These are phyloP conservation scores for Chenopodium formosanum DNA, from an alignment of 148 eudicot species.

Conservation along the genomic window DNA sequence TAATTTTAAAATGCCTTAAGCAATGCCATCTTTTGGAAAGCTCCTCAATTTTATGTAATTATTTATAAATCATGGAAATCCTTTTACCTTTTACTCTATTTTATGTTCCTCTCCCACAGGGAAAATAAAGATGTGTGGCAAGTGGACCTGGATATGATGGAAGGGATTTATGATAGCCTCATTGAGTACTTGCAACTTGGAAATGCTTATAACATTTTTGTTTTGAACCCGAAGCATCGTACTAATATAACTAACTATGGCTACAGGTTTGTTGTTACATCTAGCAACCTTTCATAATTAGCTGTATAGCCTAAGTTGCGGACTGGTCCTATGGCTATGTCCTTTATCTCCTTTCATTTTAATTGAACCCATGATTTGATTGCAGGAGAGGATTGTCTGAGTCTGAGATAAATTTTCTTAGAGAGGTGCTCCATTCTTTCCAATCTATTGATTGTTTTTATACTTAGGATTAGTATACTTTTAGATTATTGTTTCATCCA, in stretches of 20 bases:
- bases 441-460: neutral
- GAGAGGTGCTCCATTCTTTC: slow-evolving; percentile 50
- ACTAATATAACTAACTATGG: slow-evolving; percentile 66
- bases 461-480: neutral
- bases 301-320: slow-evolving; percentile 1
- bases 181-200: slow-evolving; percentile 76
- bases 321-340: neutral
- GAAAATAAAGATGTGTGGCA: slow-evolving; percentile 65
- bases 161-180: slow-evolving; percentile 72
- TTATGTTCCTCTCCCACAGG: slow-evolving; percentile 31
- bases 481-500: neutral
- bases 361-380: slow-evolving; percentile 19
- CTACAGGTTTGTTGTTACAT: slow-evolving; percentile 55
- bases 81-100: slow-evolving; percentile 17
- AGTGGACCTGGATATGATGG: slow-evolving; percentile 92
- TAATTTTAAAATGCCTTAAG: neutral
- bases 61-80: slow-evolving; percentile 1
- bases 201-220: slow-evolving; percentile 77
- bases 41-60: neutral
- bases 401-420: slow-evolving; percentile 70
- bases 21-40: neutral
- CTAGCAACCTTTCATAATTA: neutral
- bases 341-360: neutral
- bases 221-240: slow-evolving; percentile 78
- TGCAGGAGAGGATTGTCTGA: slow-evolving; percentile 94